Base-by-base conservation (phyloP, 208 protist species). In the Blastocrithidia nonstop region DNA sequence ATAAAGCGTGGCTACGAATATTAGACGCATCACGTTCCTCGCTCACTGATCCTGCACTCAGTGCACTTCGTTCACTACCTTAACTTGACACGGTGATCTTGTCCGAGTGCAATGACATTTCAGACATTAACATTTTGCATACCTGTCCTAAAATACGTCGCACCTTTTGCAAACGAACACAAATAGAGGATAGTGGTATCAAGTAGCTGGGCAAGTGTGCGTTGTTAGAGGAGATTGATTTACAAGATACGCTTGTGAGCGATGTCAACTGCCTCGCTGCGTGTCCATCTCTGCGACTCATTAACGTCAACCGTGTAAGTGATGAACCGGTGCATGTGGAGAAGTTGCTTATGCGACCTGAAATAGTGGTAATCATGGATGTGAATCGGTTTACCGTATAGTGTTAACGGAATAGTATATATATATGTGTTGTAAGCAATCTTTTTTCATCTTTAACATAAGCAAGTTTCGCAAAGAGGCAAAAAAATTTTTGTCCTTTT, bases 71-170 rank as follows among this genome's bases (percentile, higher is more conserved):
- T 32, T 62, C 61, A 22, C 61, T 66, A 6, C 74, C 79, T 8
- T 24, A 61, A 54, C 57, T 88, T 23, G 74, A 84, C 16, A 82
- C 74, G 24, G 71, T 84, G 15, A 61, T 88, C 2, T 51, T 88
- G 19, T 79, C 66, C 7, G 64, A 59, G 20, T 84, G 79, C 31
- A 46, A 72, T 28, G 66, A 70, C 50, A 73, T 88, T 25, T 73
- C 74, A 15, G 70, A 78, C 48, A 55, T 88, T 11, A 88, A 88
- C 61, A 74, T 82, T 11, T 59, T 88, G 20, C 56, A 53, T n/a
- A 77, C 57, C 8, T 88, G 79, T 57, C 71, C 74, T 1, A 57
- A 66, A 23, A 84, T 88, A 21, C 59, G 59, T 6, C 79, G 74
- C 36, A 73, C 85, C 32, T 71, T 84, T 32, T 82, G 79, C 45